Evolutionary conservation across 352 stramenopile genomes (phyloP).

Genomic region (Pythium guiyangense): DNA sequence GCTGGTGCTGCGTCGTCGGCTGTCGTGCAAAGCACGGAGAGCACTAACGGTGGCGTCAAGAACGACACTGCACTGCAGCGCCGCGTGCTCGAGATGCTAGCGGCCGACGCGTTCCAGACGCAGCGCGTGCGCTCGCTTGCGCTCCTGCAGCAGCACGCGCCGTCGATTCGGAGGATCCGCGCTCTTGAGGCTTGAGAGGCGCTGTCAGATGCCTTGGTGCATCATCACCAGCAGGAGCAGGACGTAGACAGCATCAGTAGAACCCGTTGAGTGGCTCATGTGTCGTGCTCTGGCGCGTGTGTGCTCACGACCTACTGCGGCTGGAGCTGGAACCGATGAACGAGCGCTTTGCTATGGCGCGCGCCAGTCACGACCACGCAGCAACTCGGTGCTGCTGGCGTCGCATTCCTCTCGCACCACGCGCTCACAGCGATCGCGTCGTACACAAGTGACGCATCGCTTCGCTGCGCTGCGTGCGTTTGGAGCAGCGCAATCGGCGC

Average conservation of each 20-base stretch:
- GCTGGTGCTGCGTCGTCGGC: too few species aligned
- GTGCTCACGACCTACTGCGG: not conserved
- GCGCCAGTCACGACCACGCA: conserved; percentile 3
- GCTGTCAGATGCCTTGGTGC: not conserved
- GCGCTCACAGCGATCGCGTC: too few species aligned
- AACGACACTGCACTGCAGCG: not conserved
- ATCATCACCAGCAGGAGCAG: not conserved
- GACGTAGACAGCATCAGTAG: too few species aligned
- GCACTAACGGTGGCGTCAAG: not conserved
- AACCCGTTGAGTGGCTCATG: not conserved
- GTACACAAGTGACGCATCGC: conserved; percentile 5
- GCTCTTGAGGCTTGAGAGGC: not conserved
- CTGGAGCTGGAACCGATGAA: conserved; percentile 10
- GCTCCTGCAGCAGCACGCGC: conserved; percentile 2
- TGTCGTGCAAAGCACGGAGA: not conserved
- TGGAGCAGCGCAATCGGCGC: conserved; percentile 16
- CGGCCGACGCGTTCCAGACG: conserved; percentile 5
- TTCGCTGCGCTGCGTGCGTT: conserved; percentile 3
- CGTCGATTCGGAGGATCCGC: not conserved
- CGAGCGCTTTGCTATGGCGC: conserved; percentile 6
- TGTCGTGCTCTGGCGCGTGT: not conserved
- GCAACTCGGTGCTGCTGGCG: not conserved
- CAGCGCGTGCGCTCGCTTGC: conserved; percentile 5
- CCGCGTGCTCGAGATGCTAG: not conserved
- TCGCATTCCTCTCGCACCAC: not conserved